Percentiles rank a stretch among this genome's conserved stretches.
Evolutionary conservation across 192 early-diverging fungal species (phyloP).

Genomic region (Coemansia sp.): DNA sequence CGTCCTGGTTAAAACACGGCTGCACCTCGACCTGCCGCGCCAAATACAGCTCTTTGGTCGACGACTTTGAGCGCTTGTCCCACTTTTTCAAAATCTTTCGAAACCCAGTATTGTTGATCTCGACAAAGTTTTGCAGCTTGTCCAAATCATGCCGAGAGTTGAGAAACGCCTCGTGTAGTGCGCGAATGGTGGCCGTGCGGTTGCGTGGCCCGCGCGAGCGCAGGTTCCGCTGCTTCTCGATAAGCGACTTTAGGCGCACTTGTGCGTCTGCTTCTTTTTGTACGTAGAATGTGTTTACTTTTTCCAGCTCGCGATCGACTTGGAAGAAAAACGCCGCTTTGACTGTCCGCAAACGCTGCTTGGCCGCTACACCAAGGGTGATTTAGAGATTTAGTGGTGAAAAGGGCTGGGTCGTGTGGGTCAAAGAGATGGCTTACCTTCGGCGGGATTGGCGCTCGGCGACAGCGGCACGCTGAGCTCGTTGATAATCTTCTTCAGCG

Average conservation of each 20-base stretch:
- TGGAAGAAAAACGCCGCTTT: conserved; percentile 98
- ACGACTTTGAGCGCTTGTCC: conserved; percentile 98
- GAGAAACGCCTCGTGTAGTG: conserved; percentile 85
- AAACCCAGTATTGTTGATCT: conserved; percentile 95
- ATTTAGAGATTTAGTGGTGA: not conserved
- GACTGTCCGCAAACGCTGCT: conserved; percentile 68
- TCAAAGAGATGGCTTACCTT: conserved; percentile 18
- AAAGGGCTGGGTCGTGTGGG: too few species aligned
- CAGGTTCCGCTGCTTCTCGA: conserved; percentile 74
- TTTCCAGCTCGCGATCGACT: conserved; percentile 96
- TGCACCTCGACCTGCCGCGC: conserved; percentile 97
- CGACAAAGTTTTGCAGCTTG: conserved; percentile 98
- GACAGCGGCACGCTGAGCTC: conserved; percentile 58
- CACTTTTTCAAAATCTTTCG: conserved; percentile 99
- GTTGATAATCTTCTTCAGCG: conserved; percentile 96
- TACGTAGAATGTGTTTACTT: conserved; percentile 95
- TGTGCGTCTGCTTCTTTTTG: conserved; percentile 95
- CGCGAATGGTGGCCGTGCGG: conserved; percentile 61
- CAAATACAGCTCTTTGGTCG: conserved; percentile 96
- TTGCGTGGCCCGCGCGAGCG: conserved; percentile 57
- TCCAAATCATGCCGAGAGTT: conserved; percentile 91
- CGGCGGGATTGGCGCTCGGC: conserved; percentile 29
- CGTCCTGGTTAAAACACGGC: conserved; percentile 94
- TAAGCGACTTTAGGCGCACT: conserved; percentile 79
- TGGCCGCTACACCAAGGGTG: conserved; percentile 18